Evolutionary conservation across 176 grass and related monocot genomes (phyloP).

Genomic region (Triticum turgidum): DNA sequence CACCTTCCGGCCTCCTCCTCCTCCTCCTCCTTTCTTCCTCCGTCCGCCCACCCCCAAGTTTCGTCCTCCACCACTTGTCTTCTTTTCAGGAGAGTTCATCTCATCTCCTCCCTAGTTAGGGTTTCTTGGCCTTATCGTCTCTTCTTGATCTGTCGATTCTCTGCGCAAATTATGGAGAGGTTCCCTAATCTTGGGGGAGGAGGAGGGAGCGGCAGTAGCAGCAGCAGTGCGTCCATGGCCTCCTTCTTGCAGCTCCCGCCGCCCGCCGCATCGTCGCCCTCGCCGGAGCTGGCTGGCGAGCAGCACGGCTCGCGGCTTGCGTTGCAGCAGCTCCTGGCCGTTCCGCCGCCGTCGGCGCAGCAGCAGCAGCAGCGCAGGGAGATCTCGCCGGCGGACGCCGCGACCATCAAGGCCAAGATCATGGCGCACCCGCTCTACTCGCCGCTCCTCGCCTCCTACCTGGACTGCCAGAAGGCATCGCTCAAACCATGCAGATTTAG

Average conservation of each 20-base stretch:
- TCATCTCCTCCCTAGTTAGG: constrained; percentile 24
- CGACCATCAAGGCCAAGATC: constrained; percentile 74
- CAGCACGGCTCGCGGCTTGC: constrained; percentile 22
- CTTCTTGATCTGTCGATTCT: background rate
- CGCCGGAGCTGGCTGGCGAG: constrained; percentile 10
- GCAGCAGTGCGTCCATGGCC: constrained; percentile 44
- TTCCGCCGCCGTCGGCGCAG: constrained; percentile 18
- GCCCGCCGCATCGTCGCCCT: background rate
- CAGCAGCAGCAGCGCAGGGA: constrained; percentile 32
- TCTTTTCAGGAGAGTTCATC: constrained; percentile 22
- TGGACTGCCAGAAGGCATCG: constrained; percentile 87
- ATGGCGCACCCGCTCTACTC: constrained; percentile 87
- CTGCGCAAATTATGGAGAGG: constrained; percentile 20
- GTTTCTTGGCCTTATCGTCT: constrained; percentile 18
- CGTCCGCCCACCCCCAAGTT: background rate
- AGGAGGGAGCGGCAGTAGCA: constrained; percentile 35
- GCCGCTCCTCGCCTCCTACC: constrained; percentile 53
- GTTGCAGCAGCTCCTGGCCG: constrained; percentile 43
- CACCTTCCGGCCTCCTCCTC: background rate
- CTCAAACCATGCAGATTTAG: constrained; percentile 5
- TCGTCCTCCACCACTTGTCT: background rate
- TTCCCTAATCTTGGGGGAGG: constrained; percentile 45
- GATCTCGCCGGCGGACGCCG: constrained; percentile 42
- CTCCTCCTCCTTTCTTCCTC: background rate
- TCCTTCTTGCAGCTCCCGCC: constrained; percentile 63